Conservation (phyloP, 495 filamentous ascomycete species). For the Bacidia rubella region DNA sequence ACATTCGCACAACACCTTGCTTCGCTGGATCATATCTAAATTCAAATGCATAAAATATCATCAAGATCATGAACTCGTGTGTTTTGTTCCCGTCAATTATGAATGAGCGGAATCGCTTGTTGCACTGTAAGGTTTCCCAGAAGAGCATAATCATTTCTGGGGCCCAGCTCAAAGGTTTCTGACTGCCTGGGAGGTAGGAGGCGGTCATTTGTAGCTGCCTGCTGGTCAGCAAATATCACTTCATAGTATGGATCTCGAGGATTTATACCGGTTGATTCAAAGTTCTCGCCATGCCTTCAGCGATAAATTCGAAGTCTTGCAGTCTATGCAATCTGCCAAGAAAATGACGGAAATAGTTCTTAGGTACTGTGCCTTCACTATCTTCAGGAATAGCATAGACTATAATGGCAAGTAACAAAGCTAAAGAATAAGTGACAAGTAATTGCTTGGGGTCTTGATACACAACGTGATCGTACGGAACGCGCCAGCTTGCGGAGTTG, state of each 20-base stretch:
- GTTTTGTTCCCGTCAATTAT: conserved; percentile 91
- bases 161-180: conserved; percentile 70
- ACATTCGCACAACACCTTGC: conserved; percentile 89
- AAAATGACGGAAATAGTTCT: conserved; percentile 89
- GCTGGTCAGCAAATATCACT: background rate
- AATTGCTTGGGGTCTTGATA: conserved; percentile 90
- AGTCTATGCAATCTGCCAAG: conserved; percentile 82
- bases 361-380: conserved; percentile 43
- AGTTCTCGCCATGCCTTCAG: conserved; percentile 89
- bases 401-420: conserved; percentile 75
- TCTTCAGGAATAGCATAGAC: conserved; percentile 85
- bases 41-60: conserved; percentile 85
- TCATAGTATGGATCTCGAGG: background rate
- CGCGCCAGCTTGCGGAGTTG: conserved; percentile 86
- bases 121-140: conserved; percentile 95
- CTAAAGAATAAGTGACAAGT: conserved; percentile 80
- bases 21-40: conserved; percentile 75
- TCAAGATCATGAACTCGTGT: conserved; percentile 83
- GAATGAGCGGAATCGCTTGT: conserved; percentile 92
- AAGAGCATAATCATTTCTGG: conserved; percentile 97
- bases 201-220: conserved; percentile 62
- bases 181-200: conserved; percentile 81
- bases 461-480: conserved; percentile 87
- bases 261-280: conserved; percentile 67
- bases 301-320: conserved; percentile 94